These are phyloP conservation scores for Stachybotrys chartarum DNA, from an alignment of 2,329 filamentous ascomycete genomes.

Conservation along the genomic window DNA sequence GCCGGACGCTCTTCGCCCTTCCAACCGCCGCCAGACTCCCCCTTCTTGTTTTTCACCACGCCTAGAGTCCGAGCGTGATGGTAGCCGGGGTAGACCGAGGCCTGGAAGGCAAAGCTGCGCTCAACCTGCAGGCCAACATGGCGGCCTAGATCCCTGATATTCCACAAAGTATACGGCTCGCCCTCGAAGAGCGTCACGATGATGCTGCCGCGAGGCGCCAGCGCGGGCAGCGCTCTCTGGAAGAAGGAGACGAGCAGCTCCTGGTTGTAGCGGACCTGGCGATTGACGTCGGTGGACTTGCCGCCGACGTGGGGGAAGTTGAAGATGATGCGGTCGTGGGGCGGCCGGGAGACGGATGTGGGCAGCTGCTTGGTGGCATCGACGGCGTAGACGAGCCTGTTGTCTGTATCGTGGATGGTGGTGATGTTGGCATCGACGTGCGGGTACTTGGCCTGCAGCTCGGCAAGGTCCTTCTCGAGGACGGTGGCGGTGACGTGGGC, in stretches of 20 bases:
- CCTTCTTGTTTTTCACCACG: constrained; percentile 43
- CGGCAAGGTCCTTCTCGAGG: constrained; percentile 48
- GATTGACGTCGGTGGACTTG: constrained; percentile 84
- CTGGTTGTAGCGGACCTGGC: constrained; percentile 90
- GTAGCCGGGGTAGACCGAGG: constrained; percentile 65
- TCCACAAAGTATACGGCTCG: constrained; percentile 94
- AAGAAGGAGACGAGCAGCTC: constrained; percentile 68
- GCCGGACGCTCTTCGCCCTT: constrained; percentile 35
- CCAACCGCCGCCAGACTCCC: constrained; percentile 35
- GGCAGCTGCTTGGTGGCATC: constrained; percentile 57
- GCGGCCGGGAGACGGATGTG: constrained; percentile 28
- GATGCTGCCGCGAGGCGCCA: constrained; percentile 49
- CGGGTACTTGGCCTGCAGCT: constrained; percentile 67
- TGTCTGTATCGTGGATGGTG: constrained; percentile 30
- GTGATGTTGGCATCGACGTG: constrained; percentile 55
- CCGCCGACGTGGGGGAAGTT: constrained; percentile 97
- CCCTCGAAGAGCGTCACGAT: constrained; percentile 87
- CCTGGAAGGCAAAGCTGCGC: constrained; percentile 63
- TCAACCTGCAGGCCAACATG: constrained; percentile 66
- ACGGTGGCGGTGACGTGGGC: constrained; percentile 62
- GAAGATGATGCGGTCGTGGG: constrained; percentile 78
- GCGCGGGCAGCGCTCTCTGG: constrained; percentile 33
- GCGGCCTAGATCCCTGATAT: constrained; percentile 77
- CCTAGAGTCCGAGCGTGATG: constrained; percentile 67
- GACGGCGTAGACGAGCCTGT: constrained; percentile 49